Evolutionary conservation across 805 yeast species (phyloP).

Genomic region (Kregervanrija fluxuum): DNA sequence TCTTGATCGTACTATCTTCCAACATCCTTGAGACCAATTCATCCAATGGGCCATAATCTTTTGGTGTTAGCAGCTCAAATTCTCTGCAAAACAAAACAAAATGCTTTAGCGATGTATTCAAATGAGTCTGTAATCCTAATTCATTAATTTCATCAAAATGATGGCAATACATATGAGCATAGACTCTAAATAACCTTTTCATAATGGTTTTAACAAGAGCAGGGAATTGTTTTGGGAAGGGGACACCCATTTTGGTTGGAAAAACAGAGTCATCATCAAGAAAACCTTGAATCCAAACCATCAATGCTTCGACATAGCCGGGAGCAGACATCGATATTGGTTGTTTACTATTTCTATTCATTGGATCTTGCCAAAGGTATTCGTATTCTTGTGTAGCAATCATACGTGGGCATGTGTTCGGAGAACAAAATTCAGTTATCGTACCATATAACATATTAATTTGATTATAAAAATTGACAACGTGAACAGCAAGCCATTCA

Average conservation of each 20-base stretch:
- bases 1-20: slow-evolving; percentile 23
- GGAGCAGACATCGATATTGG: slow-evolving; percentile 93
- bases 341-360: slow-evolving; percentile 42
- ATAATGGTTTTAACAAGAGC: slow-evolving; percentile 76
- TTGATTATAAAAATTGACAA: slow-evolving; percentile 95
- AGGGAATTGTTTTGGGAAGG: slow-evolving; percentile 81
- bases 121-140: slow-evolving; percentile 83
- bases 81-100: slow-evolving; percentile 83
- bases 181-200: slow-evolving; percentile 86
- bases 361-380: slow-evolving; percentile 90
- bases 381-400: slow-evolving; percentile 96
- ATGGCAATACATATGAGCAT: slow-evolving; percentile 96
- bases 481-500: slow-evolving; percentile 97
- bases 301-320: slow-evolving; percentile 84
- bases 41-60: slow-evolving; percentile 88
- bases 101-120: slow-evolving; percentile 91
- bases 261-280: slow-evolving; percentile 86
- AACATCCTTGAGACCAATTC: slow-evolving; percentile 72
- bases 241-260: slow-evolving; percentile 87
- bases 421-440: slow-evolving; percentile 94
- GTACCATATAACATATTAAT: slow-evolving; percentile 95
- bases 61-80: slow-evolving; percentile 65
- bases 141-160: slow-evolving; percentile 95
- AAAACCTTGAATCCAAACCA: slow-evolving; percentile 93
- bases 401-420: slow-evolving; percentile 92